Conservation (phyloP, 176 grass and related monocot genomes). For the Aegilops umbellulata region DNA sequence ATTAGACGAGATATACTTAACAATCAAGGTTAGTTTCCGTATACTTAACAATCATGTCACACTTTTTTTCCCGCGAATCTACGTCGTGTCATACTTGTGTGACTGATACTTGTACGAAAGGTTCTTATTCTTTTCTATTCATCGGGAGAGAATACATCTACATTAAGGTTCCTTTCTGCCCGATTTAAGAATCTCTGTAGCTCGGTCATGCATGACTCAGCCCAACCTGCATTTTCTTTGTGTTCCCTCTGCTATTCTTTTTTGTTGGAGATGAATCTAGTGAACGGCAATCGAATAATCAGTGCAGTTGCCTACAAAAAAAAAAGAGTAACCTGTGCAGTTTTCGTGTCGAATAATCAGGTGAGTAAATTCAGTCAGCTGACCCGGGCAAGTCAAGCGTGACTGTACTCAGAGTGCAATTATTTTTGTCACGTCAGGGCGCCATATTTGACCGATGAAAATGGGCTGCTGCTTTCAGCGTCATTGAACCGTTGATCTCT, state of each 20-base stretch:
- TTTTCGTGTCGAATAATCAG: background rate
- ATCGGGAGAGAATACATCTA: background rate
- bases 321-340: background rate
- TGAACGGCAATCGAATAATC: background rate
- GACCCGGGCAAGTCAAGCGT: constrained; percentile 27
- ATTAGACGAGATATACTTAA: background rate
- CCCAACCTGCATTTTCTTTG: background rate
- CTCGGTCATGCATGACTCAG: constrained; percentile 30
- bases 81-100: background rate
- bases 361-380: background rate
- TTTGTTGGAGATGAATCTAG: background rate
- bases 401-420: background rate
- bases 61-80: background rate
- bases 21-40: background rate
- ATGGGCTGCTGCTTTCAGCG: background rate
- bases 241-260: background rate
- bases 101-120: background rate
- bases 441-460: constrained; percentile 24
- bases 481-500: background rate
- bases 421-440: background rate
- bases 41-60: background rate
- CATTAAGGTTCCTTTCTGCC: background rate
- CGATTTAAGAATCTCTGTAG: background rate
- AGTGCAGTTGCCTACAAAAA: background rate
- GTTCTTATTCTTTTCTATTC: background rate